phyloP scores from a whole-genome alignment of 768 basidiomycete genomes.

The Mycena rebaudengoi region DNA sequence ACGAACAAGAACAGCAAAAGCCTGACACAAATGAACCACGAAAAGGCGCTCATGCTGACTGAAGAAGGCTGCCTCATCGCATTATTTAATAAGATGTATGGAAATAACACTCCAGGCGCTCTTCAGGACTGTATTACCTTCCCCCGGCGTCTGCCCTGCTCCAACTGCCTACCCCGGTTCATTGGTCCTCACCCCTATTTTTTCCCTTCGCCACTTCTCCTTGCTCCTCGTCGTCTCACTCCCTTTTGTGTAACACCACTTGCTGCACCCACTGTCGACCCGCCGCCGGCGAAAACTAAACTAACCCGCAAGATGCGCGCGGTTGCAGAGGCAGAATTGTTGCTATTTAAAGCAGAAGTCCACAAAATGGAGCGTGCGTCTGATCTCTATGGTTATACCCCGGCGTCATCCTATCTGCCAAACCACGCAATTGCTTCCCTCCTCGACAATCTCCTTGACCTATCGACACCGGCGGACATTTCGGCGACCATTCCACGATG shows the following conservation, averaged over 20 bases:
- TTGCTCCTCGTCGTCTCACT: neutral
- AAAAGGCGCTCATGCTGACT: constrained; percentile 11
- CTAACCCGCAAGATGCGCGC: constrained; percentile 1
- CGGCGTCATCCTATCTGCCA: constrained; percentile 3
- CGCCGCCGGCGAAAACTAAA: neutral
- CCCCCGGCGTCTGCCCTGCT: constrained; percentile 7
- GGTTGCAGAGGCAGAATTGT: neutral
- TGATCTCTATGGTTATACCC: constrained; percentile 1
- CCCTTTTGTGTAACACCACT: neutral
- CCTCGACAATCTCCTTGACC: constrained; percentile 3
- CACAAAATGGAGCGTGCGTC: constrained; percentile 1
- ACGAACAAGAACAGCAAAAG: neutral
- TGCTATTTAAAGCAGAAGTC: neutral
- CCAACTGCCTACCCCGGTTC: constrained; percentile 11
- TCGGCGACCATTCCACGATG: neutral
- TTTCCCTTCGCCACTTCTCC: constrained; percentile 5
- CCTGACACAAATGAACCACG: constrained; percentile 7
- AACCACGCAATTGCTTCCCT: constrained; percentile 2
- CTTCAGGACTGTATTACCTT: constrained; percentile 10
- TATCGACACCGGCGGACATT: neutral
- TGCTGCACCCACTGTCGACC: neutral
- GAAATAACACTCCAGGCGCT: neutral
- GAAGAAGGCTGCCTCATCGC: neutral
- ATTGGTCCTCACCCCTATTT: neutral
- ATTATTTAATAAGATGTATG: constrained; percentile 10